Evolutionary conservation across 2,329 filamentous ascomycete species (phyloP), one percentile per base, ranked within the genome.

Genomic region (Fusarium sp.): DNA sequence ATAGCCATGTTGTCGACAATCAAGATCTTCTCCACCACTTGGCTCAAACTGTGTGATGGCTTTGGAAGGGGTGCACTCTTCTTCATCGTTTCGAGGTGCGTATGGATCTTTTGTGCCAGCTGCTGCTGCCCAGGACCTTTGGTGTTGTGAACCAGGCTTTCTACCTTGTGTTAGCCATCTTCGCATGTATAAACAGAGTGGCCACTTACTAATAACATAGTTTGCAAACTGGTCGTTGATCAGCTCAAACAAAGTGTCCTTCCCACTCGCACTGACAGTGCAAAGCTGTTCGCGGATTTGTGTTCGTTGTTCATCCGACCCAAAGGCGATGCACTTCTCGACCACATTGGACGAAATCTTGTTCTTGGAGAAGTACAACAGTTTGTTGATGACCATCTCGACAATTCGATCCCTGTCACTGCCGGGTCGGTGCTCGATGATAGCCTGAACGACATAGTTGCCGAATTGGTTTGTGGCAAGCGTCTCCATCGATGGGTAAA

Each of bases 341-440:
- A 99, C 96, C 6, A 99, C 96, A 77, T 99, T 98, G 79, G 95
- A 98, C 2, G 96, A 96, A 79, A 94, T 97, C 81, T 99, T 99
- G 85, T 98, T 94, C 85, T 95, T 98, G 32, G 95, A 98, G 77
- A 94, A 91, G 3, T 85, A 84, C 44, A 98, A 83, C 6, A 98
- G 85, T 65, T 94, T 90, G 18, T 87, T 86, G 73, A 92, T 91
- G 73, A 98, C 92, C 53, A 94, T 85, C 32, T 87, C 84, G 63
- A 98, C 93, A 78, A 98, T 92, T 76, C 87, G 90, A 20, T 87
- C 87, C 26, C 91, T 90, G 78, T 98, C 94, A 63, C 92, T 90
- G 8, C 24, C 32, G 89, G 87, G 58, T 91, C 95, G 95, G 72
- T 94, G 90, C 69, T 92, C 86, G 70, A 99, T 95, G 58, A 98